Evolutionary conservation across 2,329 filamentous ascomycete species (phyloP).

Genomic region (Cytospora leucostoma): DNA sequence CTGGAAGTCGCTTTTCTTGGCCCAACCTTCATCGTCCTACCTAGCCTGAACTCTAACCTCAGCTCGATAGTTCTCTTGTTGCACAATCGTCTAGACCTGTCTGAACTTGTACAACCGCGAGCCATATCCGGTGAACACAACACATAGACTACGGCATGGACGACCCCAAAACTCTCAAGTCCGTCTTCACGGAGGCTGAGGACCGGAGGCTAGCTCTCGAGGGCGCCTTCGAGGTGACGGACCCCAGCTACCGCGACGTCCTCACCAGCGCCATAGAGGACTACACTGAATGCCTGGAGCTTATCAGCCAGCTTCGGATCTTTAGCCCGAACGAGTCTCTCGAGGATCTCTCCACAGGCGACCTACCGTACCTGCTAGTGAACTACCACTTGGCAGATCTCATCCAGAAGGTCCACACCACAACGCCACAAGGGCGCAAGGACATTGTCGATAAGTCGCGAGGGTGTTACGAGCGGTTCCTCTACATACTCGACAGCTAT

Average conservation of each 20-base stretch:
- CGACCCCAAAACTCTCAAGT: conserved; percentile 52
- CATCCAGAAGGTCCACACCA: conserved; percentile 64
- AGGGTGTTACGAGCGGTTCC: conserved; percentile 73
- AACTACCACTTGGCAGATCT: conserved; percentile 81
- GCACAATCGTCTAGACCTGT: conserved; percentile 3
- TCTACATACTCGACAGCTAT: conserved; percentile 78
- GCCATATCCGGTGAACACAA: neutral
- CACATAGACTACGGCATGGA: conserved; percentile 36
- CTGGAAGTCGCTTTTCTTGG: conserved; percentile 4
- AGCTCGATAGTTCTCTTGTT: neutral
- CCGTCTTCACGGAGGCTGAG: conserved; percentile 54
- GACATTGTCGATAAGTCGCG: conserved; percentile 63
- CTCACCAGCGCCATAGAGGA: conserved; percentile 67
- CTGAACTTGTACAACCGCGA: conserved; percentile 15
- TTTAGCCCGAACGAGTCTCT: conserved; percentile 89
- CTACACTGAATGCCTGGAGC: conserved; percentile 72
- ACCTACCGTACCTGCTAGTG: conserved; percentile 82
- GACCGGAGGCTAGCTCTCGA: conserved; percentile 60
- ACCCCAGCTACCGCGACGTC: conserved; percentile 65
- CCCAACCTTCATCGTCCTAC: neutral
- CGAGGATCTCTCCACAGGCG: conserved; percentile 83
- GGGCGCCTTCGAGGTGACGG: conserved; percentile 63
- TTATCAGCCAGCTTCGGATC: conserved; percentile 71
- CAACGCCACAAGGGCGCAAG: conserved; percentile 58
- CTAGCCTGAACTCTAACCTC: neutral